A percentile compares a stretch with the other conserved stretches of the same genome.
These are phyloP conservation scores for Clarireedia sp. DNA, from an alignment of 2,329 filamentous ascomycete species.

Conservation along the genomic window DNA sequence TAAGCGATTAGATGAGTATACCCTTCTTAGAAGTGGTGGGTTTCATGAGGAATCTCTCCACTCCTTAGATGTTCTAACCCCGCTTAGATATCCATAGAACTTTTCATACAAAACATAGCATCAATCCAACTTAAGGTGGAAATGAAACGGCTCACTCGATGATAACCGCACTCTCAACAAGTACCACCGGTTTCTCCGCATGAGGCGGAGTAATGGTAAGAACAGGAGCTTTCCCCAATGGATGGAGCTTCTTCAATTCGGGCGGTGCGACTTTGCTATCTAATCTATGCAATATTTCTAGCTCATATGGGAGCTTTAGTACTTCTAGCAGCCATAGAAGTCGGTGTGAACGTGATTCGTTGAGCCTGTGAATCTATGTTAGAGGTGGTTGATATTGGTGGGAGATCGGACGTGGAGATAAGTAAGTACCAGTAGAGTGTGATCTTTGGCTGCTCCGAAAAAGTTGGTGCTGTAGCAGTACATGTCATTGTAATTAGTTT, in stretches of 20 bases:
- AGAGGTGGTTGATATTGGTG: neutral
- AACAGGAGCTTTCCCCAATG: constrained; percentile 80
- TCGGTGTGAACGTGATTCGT: constrained; percentile 44
- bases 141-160: constrained; percentile 39
- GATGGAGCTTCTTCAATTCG: constrained; percentile 70
- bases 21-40: neutral
- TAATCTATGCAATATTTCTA: constrained; percentile 70
- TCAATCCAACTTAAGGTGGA: neutral
- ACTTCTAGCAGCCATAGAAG: constrained; percentile 66
- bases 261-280: constrained; percentile 57
- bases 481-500: neutral
- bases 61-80: neutral
- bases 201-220: constrained; percentile 51
- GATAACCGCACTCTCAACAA: constrained; percentile 79
- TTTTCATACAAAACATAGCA: neutral
- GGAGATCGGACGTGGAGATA: neutral
- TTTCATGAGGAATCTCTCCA: no score
- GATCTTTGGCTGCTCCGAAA: constrained; percentile 36
- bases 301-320: constrained; percentile 65
- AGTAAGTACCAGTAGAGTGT: constrained; percentile 45
- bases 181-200: constrained; percentile 43
- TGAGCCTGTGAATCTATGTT: constrained; percentile 22
- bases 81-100: neutral
- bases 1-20: neutral
- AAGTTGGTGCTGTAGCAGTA: neutral